Conservation (phyloP, 148 eudicot species). For the Nyssa sinensis region DNA sequence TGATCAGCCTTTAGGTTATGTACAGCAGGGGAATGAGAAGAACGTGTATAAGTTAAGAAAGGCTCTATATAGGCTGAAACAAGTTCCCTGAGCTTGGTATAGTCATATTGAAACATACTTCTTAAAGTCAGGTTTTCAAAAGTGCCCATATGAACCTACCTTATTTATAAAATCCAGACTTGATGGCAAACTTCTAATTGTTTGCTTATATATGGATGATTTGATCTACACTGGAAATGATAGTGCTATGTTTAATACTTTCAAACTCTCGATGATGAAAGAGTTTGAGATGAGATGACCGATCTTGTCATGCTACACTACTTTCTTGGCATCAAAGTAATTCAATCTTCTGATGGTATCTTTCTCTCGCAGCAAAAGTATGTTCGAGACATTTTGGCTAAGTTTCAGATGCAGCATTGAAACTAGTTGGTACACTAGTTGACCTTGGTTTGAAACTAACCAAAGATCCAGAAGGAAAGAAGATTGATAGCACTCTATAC, state of each 20-base stretch:
- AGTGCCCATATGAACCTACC: background rate
- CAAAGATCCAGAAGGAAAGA: background rate
- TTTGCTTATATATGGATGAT: background rate
- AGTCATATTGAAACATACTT: background rate
- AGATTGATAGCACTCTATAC: too few relatives aligned
- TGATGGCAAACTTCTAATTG: background rate
- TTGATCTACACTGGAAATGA: background rate
- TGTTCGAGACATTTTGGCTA: background rate
- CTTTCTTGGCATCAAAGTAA: background rate
- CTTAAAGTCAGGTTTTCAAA: background rate
- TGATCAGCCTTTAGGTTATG: background rate
- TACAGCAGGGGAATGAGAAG: too few relatives aligned
- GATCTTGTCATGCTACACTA: background rate
- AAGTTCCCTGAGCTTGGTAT: background rate
- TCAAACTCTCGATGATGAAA: background rate
- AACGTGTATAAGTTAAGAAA: too few relatives aligned
- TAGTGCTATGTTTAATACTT: background rate
- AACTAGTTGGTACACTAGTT: background rate
- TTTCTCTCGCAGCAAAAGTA: background rate
- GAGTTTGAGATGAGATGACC: background rate
- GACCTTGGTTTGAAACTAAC: background rate
- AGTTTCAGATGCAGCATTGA: background rate
- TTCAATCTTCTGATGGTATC: background rate
- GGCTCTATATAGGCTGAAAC: too few relatives aligned
- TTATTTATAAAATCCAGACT: background rate